Base-by-base conservation (phyloP, 1,284 basidiomycete species). In the Cystobasidiaceae sp. region DNA sequence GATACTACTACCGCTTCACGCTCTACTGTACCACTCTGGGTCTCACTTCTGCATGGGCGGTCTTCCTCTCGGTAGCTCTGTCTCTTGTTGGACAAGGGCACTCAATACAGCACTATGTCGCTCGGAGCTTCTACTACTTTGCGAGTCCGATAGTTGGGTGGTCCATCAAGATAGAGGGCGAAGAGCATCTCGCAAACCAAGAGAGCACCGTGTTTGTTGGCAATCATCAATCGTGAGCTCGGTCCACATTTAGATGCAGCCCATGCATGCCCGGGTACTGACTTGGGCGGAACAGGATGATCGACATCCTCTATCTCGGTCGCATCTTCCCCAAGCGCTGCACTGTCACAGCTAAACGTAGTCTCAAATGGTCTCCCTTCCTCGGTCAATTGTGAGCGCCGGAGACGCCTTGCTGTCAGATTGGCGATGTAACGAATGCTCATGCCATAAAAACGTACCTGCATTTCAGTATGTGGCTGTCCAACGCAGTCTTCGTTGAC, bases 401-500 rank as follows among this genome's bases (percentile, higher is more conserved):
- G 6, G 19, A 21, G 25, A n/a, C n/a, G n/a, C n/a, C n/a, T n/a
- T n/a, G n/a, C n/a, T n/a, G n/a, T n/a, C n/a, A n/a, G n/a, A n/a
- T n/a, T n/a, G n/a, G n/a, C n/a, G n/a, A n/a, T n/a, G n/a, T n/a
- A n/a, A n/a, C n/a, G n/a, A n/a, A n/a, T n/a, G n/a, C n/a, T n/a
- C n/a, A n/a, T n/a, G n/a, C n/a, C n/a, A n/a, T n/a, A n/a, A n/a
- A n/a, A n/a, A n/a, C n/a, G n/a, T n/a, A n/a, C n/a, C n/a, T n/a
- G 25, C 4, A 15, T 33, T 32, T 4, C 32, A 62, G 57, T 72
- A 81, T 99, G 89, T 80, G 82, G 32, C 82, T 94, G 71, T 87
- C 89, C 3, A 93, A 93, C n/a, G 87, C 92, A 21, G 86, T 98
- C 65, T 98, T 97, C 77, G 83, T 99, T 71, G 86, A 98, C 79